Evolutionary conservation across 305 asterid species (phyloP).

Genomic region (Solanum hybrid): DNA sequence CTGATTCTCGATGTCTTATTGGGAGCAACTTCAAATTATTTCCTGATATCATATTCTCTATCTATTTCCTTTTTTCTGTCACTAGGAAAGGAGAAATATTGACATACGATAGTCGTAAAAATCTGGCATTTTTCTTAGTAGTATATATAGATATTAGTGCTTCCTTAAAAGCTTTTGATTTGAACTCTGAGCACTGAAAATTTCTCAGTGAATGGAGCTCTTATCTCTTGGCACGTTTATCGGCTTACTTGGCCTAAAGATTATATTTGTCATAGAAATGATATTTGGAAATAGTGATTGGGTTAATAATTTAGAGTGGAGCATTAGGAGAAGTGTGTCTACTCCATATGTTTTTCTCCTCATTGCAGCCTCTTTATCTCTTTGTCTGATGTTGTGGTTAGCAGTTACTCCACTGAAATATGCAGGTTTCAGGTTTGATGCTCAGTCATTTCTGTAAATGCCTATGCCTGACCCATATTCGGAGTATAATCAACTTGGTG

Average conservation of each 20-base stretch:
- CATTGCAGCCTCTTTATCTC: constrained; percentile 40
- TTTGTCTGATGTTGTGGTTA: constrained; percentile 70
- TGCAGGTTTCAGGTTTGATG: constrained; percentile 40
- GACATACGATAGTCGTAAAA: no score
- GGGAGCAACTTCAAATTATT: no score
- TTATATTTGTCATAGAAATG: constrained; percentile 64
- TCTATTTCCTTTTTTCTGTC: no score
- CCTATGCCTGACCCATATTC: constrained; percentile 17
- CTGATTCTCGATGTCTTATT: no score
- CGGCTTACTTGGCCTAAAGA: constrained; percentile 59
- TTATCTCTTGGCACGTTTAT: constrained; percentile 45
- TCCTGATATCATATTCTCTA: no score
- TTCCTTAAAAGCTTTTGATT: constrained; percentile 38
- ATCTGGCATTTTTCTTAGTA: background rate
- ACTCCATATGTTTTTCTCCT: constrained; percentile 57
- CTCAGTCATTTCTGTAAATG: constrained; percentile 24
- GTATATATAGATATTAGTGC: constrained; percentile 28
- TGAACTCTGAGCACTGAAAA: constrained; percentile 28
- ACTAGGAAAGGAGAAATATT: no score
- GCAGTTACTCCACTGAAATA: constrained; percentile 81
- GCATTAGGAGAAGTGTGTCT: constrained; percentile 49
- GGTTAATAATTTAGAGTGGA: constrained; percentile 75
- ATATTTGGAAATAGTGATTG: constrained; percentile 85
- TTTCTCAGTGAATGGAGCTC: constrained; percentile 51
- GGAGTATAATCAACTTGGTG: constrained; percentile 28